Percentiles rank a stretch among this genome's conserved stretches.
Conservation (phyloP, 1,284 basidiomycete species). For the Erythrobasidium hasegawianum region DNA sequence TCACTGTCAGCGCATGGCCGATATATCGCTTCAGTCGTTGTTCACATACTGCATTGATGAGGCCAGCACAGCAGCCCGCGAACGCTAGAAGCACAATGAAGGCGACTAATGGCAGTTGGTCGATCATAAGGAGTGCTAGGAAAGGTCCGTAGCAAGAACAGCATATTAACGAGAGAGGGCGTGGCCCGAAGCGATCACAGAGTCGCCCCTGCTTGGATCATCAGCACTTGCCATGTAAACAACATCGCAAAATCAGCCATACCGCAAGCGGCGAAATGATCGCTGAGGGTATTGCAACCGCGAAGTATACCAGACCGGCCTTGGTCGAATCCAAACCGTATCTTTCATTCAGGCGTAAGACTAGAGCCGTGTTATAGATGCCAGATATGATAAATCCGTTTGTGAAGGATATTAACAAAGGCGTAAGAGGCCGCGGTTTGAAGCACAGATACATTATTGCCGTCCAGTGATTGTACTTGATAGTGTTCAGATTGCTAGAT, state of each 20-base stretch:
- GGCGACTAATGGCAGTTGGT: conserved; percentile 18
- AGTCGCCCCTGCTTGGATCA: background rate
- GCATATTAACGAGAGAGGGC: conserved; percentile 28
- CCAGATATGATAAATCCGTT: conserved; percentile 30
- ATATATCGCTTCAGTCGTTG: background rate
- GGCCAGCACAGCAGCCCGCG: conserved; percentile 19
- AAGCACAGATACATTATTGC: conserved; percentile 26
- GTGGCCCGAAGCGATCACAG: conserved; percentile 12
- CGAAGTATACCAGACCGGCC: conserved; percentile 30
- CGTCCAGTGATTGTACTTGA: background rate
- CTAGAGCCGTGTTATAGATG: conserved; percentile 31
- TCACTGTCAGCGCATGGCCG: no score
- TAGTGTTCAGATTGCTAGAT: background rate
- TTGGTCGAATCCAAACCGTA: conserved; percentile 21
- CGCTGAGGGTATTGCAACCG: conserved; percentile 26
- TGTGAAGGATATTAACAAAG: conserved; percentile 16
- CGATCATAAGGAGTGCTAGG: conserved; percentile 28
- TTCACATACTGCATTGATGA: conserved; percentile 22
- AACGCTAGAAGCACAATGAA: conserved; percentile 23
- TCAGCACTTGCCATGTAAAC: conserved; percentile 10
- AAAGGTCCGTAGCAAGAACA: conserved; percentile 16
- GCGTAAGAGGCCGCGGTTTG: conserved; percentile 21
- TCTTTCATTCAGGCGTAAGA: conserved; percentile 18
- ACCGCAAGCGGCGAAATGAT: conserved; percentile 14
- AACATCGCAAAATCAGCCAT: background rate